These are phyloP conservation scores for Xylaria sp. DNA, from an alignment of 2,329 filamentous ascomycete species.

Conservation along the genomic window DNA sequence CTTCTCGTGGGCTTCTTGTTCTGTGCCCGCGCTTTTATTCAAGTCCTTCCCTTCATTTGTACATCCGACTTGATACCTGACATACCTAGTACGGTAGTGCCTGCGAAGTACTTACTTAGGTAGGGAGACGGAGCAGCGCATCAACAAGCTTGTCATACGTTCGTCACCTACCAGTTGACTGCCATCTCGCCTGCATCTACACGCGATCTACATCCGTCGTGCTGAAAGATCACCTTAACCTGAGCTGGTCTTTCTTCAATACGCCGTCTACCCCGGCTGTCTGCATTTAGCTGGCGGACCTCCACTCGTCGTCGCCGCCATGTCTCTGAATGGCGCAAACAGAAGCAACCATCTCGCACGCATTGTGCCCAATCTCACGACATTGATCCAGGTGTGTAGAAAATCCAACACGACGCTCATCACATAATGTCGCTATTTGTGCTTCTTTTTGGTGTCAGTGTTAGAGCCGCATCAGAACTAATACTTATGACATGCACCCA, in stretches of 20 bases:
- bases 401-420: not conserved
- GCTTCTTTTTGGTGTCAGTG: not conserved
- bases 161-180: not conserved
- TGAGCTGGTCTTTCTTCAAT: not conserved
- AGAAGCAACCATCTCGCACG: constrained; percentile 16
- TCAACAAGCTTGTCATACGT: no score
- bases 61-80: not conserved
- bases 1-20: constrained; percentile 1
- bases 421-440: not conserved
- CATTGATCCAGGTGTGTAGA: constrained; percentile 21
- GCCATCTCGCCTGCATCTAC: no score
- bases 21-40: constrained; percentile 11
- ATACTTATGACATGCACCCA: not conserved
- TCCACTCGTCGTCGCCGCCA: not conserved
- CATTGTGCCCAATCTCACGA: constrained; percentile 15
- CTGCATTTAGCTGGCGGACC: not conserved
- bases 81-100: no score
- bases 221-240: not conserved
- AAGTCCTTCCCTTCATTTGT: not conserved
- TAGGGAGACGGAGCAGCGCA: no score
- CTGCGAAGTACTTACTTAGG: no score
- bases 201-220: not conserved
- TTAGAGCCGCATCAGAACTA: not conserved
- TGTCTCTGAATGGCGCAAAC: constrained; percentile 23
- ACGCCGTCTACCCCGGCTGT: not conserved